Evolutionary conservation across 768 basidiomycete genomes (phyloP), one percentile per base, ranked within the genome.

Genomic region (Chlorophyllum brunneum): DNA sequence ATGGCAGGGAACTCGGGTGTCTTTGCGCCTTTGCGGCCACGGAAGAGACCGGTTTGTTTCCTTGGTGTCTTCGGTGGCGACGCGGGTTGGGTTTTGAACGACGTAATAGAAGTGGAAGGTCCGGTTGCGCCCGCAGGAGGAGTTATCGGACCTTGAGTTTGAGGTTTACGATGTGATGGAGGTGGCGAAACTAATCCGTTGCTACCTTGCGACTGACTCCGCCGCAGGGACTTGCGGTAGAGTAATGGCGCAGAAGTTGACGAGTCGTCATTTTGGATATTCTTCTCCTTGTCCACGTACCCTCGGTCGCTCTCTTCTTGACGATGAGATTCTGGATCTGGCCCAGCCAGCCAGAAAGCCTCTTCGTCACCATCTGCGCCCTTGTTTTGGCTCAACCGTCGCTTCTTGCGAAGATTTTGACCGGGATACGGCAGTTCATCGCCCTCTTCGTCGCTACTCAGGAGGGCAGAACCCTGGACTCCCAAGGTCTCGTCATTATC

Each of bases 121-220:
- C 48, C 55, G 4, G 53, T 40, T 11, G 54, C 34, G 22, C 33
- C 45, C 5, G 49, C 45, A 10, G 27, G 40, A 8, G 50, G 48
- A 29, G 54, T 50, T 9, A 18, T 24, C 16, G 55, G 47, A 22
- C 20, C 43, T 10, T 23, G 31, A 16, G 20, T 29, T 9, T 46
- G 52, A 16, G 46, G 54, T 54, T 75, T 76, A 13, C 82, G 72
- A 57, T 81, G 71, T 2, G 85, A 87, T 0, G 83, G 84, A 3
- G 86, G 85, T 1, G 86, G 86, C 0, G 84, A 86, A 16, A 83
- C 76, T 1, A 80, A 78, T 36, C 75, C 74, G 24, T 61, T 64
- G 20, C 58, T 58, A 13, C 46, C 41, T 23, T 24, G 56, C 18
- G 58, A 56, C 29, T 44, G 51, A 36, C 51, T 54, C 52, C 58